A percentile compares a stretch with the other conserved stretches of the same genome.
phyloP scores from a whole-genome alignment of 768 basidiomycete species.

The Coprinopsis strossmayeri region DNA sequence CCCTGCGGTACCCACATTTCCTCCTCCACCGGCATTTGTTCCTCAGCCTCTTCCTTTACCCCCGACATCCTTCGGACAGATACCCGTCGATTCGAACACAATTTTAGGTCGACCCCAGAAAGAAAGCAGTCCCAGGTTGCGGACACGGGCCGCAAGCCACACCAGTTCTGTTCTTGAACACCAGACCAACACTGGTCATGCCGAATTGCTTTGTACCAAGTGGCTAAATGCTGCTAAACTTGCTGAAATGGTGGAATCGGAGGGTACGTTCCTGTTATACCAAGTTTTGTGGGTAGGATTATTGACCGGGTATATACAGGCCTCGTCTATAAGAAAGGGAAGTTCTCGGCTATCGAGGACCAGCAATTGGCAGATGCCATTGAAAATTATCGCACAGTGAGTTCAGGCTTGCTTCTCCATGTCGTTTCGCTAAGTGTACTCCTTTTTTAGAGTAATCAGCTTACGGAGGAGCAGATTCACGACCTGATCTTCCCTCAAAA shows the following conservation, averaged over 20 bases:
- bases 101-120: constrained; percentile 34
- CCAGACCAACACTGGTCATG: constrained; percentile 47
- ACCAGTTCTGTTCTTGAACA: constrained; percentile 35
- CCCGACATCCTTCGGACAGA: constrained; percentile 29
- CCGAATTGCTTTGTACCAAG: constrained; percentile 66
- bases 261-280: constrained; percentile 38
- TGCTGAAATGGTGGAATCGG: constrained; percentile 56
- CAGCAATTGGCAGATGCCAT: constrained; percentile 60
- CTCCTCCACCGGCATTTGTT: constrained; percentile 16
- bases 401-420: constrained; percentile 16
- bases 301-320: too few relatives aligned
- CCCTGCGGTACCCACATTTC: constrained; percentile 20
- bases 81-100: constrained; percentile 35
- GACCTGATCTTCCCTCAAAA: constrained; percentile 66
- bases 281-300: not conserved
- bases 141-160: constrained; percentile 24
- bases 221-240: constrained; percentile 72
- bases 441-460: constrained; percentile 41
- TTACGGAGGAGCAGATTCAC: constrained; percentile 48
- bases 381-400: constrained; percentile 51
- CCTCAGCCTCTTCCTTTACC: constrained; percentile 18
- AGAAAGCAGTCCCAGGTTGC: too few relatives aligned
- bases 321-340: constrained; percentile 83
- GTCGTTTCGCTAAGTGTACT: constrained; percentile 4
- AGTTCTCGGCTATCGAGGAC: constrained; percentile 77